Evolutionary conservation across 2,329 filamentous ascomycete genomes (phyloP).

Genomic region (Aureobasidium sp.): DNA sequence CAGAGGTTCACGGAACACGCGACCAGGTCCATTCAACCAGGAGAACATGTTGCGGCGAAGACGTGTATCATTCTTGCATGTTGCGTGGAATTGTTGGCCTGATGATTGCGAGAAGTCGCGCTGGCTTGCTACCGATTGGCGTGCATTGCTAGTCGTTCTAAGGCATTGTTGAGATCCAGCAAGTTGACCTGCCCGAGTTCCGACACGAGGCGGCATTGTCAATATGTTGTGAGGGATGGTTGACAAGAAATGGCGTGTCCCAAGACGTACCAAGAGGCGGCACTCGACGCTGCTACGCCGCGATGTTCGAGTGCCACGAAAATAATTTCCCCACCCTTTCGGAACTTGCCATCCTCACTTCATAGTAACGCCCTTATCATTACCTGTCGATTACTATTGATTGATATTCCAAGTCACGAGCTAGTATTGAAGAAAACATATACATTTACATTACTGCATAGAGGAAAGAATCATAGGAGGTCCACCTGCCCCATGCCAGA

Average conservation of each 20-base stretch:
- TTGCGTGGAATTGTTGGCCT: constrained; percentile 11
- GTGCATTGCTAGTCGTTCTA: not conserved
- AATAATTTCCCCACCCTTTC: constrained; percentile 10
- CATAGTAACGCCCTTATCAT: not conserved
- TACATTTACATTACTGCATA: constrained; percentile 11
- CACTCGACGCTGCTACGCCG: not conserved
- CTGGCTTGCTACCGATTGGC: not conserved
- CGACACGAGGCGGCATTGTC: constrained; percentile 13
- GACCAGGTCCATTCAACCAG: constrained; percentile 52
- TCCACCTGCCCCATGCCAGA: not conserved
- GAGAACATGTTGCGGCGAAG: constrained; percentile 50
- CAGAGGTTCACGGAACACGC: constrained; percentile 41
- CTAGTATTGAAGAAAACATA: not conserved
- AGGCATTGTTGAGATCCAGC: constrained; percentile 8
- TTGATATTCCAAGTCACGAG: not conserved
- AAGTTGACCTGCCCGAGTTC: constrained; percentile 5
- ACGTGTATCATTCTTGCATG: constrained; percentile 33
- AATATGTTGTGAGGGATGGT: not conserved
- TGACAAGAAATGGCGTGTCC: not conserved
- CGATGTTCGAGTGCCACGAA: constrained; percentile 8
- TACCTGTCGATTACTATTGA: not conserved
- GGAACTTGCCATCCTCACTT: not conserved
- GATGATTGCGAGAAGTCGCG: constrained; percentile 15
- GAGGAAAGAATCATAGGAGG: not conserved
- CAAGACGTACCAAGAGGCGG: not conserved